Evolutionary conservation across 352 stramenopile species (phyloP), one percentile per base, ranked within the genome.

Genomic region (Phytophthora sansomeana): DNA sequence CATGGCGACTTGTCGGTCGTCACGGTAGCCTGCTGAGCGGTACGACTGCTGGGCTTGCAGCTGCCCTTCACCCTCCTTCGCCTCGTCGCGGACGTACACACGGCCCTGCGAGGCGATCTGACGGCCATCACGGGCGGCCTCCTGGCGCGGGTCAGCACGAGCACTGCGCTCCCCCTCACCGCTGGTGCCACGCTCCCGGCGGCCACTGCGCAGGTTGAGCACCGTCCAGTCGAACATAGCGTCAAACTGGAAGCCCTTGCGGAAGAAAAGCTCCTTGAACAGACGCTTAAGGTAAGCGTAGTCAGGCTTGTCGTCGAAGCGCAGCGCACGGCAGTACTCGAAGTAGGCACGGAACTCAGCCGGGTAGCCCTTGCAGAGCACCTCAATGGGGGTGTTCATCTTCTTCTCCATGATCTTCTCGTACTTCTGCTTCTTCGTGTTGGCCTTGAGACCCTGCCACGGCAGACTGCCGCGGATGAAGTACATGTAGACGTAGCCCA

Each of bases 381-480:
- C 88, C 49, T 96, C 87, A 41, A 97, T 98, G 29, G 91, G 89
- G 11, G 92, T 96, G 70, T 93, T 95, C 82, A 99, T 98, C 81
- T 99, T 99, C 84, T 99, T 99, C 72, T 99, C 97, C 90, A 99
- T 98, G 73, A 99, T 99, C 63, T 99, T 96, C 79, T 98, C 96
- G 85, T 98, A 98, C 75, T 98, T 98, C 69, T 96, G 87, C 77
- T 96, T 97, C 74, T 96, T 96, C 39, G 91, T 96, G 70, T 97
- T 97, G 24, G 95, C 95, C 83, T 98, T 98, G 35, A 99, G 91
- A 24, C 97, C 97, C 77, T 99, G 97, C 97, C 97, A 99, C 48
- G 97, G 97, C 55, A 99, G 81, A 58, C 91, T 96, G 55, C 97
- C 93, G 49, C 92, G 91, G 50, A 98, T 88, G 69, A 98, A 98